These are phyloP conservation scores for Dryas drummondii DNA, from an alignment of 306 rosid species.

Conservation along the genomic window DNA sequence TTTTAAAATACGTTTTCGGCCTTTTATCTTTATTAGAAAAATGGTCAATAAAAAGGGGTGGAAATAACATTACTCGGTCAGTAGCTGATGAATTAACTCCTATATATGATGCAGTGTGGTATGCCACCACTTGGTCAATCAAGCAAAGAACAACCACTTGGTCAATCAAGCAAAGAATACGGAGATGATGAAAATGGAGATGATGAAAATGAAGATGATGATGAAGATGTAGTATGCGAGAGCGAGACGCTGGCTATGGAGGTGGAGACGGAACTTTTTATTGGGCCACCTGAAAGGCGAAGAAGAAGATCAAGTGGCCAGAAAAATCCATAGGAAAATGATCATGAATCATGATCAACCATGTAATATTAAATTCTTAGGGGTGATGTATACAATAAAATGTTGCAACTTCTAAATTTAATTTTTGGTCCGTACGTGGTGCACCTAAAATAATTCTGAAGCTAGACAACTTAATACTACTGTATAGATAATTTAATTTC, in stretches of 20 bases:
- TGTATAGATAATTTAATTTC: too few species aligned
- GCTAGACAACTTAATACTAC: too few species aligned
- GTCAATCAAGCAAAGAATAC: background rate
- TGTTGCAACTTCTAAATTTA: too few species aligned
- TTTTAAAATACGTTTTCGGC: too few species aligned
- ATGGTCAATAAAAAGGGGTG: too few species aligned
- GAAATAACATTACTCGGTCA: too few species aligned
- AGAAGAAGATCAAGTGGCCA: background rate
- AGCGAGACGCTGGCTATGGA: constrained; percentile 25
- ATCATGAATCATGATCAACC: background rate
- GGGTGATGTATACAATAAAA: too few species aligned
- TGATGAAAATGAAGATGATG: background rate
- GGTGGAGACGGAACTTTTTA: constrained; percentile 78
- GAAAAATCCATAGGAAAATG: background rate
- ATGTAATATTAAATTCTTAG: too few species aligned
- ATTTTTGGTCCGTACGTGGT: too few species aligned
- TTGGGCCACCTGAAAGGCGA: constrained; percentile 56
- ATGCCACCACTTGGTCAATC: constrained; percentile 13
- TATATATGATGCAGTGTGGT: constrained; percentile 38
- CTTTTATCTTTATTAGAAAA: too few species aligned
- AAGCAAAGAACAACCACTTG: constrained; percentile 4
- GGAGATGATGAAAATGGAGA: too few species aligned
- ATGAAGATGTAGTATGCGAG: background rate
- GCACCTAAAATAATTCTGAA: too few species aligned
- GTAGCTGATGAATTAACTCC: background rate